Evolutionary conservation across 2,329 filamentous ascomycete genomes (phyloP).

Genomic region (Epichloe sibirici): DNA sequence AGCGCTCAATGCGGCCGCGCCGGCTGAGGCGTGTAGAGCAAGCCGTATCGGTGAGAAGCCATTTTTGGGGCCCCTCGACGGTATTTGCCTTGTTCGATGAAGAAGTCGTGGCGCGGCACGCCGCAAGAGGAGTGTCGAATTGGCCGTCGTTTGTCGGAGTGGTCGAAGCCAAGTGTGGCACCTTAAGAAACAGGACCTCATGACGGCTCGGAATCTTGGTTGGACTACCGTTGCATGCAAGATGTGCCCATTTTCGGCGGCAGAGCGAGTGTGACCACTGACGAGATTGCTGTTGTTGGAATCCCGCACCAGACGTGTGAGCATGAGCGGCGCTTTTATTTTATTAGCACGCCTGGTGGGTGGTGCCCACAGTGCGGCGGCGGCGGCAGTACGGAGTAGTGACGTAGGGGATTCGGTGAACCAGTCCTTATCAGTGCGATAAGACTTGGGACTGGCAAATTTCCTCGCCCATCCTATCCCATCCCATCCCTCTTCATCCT

Average conservation of each 20-base stretch:
- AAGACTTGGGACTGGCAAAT: slow-evolving; percentile 1
- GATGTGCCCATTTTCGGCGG: slow-evolving; percentile 10
- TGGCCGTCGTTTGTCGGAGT: slow-evolving; percentile 17
- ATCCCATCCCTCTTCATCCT: background rate
- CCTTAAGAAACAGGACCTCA: slow-evolving; percentile 32
- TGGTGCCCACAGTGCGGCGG: background rate
- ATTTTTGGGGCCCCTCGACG: slow-evolving; percentile 11
- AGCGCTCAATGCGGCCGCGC: slow-evolving; percentile 36
- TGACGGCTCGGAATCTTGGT: slow-evolving; percentile 21
- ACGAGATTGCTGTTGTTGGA: background rate
- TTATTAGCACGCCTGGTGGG: too few relatives aligned
- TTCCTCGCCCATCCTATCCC: background rate
- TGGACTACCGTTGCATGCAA: slow-evolving; percentile 1
- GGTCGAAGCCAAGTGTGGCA: slow-evolving; percentile 32
- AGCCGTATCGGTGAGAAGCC: slow-evolving; percentile 12
- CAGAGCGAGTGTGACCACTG: background rate
- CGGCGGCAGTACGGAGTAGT: slow-evolving; percentile 2
- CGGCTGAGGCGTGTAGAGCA: slow-evolving; percentile 27
- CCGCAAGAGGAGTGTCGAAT: slow-evolving; percentile 10
- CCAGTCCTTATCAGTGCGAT: background rate
- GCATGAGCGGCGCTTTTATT: background rate
- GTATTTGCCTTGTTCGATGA: slow-evolving; percentile 13
- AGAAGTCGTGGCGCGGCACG: slow-evolving; percentile 16
- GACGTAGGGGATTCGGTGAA: slow-evolving; percentile 9
- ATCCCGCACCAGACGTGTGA: background rate